Conservation (phyloP, 148 eudicot genomes). For the Limonium bicolor region DNA sequence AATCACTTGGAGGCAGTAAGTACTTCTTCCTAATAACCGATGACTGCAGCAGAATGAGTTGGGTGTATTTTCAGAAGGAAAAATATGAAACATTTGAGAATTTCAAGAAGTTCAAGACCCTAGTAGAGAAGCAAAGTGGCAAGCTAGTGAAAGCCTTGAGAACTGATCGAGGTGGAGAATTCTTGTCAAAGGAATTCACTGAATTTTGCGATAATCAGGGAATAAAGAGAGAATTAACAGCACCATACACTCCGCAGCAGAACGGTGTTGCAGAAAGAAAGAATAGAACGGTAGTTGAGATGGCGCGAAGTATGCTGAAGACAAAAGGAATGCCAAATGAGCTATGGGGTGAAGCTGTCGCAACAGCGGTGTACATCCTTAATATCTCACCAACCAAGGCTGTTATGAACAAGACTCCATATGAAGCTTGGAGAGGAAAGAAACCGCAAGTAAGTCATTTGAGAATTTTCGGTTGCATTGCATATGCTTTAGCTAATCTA, state of each 20-base stretch:
- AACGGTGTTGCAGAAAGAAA: constrained; percentile 6
- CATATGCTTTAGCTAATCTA: not conserved
- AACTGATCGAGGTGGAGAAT: constrained; percentile 1
- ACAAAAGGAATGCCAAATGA: constrained; percentile 1
- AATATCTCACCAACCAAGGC: constrained; percentile 8
- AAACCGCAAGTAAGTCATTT: not conserved
- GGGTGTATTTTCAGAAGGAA: constrained; percentile 10
- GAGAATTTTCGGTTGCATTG: constrained; percentile 7
- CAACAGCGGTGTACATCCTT: not conserved
- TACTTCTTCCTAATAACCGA: constrained; percentile 11
- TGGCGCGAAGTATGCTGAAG: constrained; percentile 9
- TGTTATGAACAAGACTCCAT: not conserved
- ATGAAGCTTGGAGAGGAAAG: constrained; percentile 3
- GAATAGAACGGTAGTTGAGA: constrained; percentile 8
- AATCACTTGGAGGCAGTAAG: not conserved
- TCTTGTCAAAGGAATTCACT: not conserved
- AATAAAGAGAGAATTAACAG: not conserved
- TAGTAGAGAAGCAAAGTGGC: not conserved
- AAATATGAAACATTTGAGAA: constrained; percentile 9
- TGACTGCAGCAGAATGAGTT: constrained; percentile 4
- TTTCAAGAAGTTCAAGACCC: constrained; percentile 3
- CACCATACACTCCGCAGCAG: not conserved
- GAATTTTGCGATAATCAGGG: constrained; percentile 3
- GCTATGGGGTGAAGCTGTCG: not conserved
- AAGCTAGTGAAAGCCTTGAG: not conserved